These are phyloP conservation scores for Colletotrichum lindemuthianum DNA, from an alignment of 2,329 filamentous ascomycete species.

Conservation along the genomic window DNA sequence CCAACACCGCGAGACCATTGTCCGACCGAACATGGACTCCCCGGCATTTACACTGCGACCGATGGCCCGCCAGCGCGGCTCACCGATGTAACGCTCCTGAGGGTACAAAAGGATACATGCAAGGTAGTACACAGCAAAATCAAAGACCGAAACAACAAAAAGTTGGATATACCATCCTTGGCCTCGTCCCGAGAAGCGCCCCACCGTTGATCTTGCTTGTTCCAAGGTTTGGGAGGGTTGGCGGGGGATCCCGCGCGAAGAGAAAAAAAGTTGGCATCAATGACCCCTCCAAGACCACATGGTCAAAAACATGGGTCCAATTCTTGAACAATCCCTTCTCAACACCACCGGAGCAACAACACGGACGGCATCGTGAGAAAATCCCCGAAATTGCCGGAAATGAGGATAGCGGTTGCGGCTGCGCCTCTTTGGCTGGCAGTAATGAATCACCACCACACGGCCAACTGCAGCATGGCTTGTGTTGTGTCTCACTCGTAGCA, in stretches of 20 bases:
- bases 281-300: neutral
- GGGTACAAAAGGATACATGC: neutral
- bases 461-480: neutral
- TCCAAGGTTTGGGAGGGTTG: conserved; percentile 27
- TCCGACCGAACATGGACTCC: conserved; percentile 22
- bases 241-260: neutral
- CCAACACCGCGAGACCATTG: conserved; percentile 14
- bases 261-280: conserved; percentile 30
- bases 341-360: conserved; percentile 16
- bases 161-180: conserved; percentile 33
- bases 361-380: conserved; percentile 26
- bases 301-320: conserved; percentile 12
- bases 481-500: neutral
- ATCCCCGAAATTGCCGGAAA: conserved; percentile 18
- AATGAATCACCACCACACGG: conserved; percentile 12
- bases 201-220: conserved; percentile 33
- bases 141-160: conserved; percentile 1
- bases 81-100: conserved; percentile 13
- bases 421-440: conserved; percentile 1
- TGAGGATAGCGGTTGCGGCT: neutral
- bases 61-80: neutral
- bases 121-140: neutral
- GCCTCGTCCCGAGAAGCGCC: conserved; percentile 3
- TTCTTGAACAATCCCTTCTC: neutral
- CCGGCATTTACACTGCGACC: neutral